Percentiles rank a stretch among this genome's conserved stretches.
Evolutionary conservation across 148 eudicot species (phyloP).

Genomic region (Hydrangea macrophylla): DNA sequence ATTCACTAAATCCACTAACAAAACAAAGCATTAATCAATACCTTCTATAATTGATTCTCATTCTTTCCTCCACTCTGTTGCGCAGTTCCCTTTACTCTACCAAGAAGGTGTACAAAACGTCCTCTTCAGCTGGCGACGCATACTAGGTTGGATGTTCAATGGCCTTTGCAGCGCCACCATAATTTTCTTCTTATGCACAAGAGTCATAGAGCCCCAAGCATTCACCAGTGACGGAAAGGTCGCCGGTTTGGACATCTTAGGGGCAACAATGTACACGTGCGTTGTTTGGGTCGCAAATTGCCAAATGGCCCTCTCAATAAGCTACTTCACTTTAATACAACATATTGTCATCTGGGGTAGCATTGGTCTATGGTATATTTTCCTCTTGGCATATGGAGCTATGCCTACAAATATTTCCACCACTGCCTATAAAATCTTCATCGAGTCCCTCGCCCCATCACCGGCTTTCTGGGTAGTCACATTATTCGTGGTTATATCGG

Average conservation of each 20-base stretch:
- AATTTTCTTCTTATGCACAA: slow-evolving; percentile 63
- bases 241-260: slow-evolving; percentile 47
- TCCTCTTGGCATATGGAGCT: slow-evolving; percentile 65
- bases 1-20: no score
- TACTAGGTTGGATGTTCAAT: slow-evolving; percentile 81
- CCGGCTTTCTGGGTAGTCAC: slow-evolving; percentile 59
- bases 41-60: background rate
- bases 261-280: slow-evolving; percentile 78
- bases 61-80: slow-evolving; percentile 1
- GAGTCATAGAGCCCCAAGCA: slow-evolving; percentile 45
- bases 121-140: slow-evolving; percentile 83
- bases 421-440: slow-evolving; percentile 59
- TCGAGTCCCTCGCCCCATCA: slow-evolving; percentile 57
- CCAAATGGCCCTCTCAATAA: slow-evolving; percentile 72
- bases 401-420: slow-evolving; percentile 43
- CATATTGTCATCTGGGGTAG: slow-evolving; percentile 82
- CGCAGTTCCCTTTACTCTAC: slow-evolving; percentile 85
- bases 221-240: slow-evolving; percentile 50
- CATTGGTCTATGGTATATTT: slow-evolving; percentile 67
- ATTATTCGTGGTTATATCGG: slow-evolving; percentile 51
- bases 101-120: slow-evolving; percentile 93
- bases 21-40: no score
- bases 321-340: slow-evolving; percentile 79
- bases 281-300: slow-evolving; percentile 80
- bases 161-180: slow-evolving; percentile 62